A percentile compares a stretch with the other conserved stretches of the same genome.
These are phyloP conservation scores for Boletus subparvulus DNA, from an alignment of 768 basidiomycete species.

Conservation along the genomic window DNA sequence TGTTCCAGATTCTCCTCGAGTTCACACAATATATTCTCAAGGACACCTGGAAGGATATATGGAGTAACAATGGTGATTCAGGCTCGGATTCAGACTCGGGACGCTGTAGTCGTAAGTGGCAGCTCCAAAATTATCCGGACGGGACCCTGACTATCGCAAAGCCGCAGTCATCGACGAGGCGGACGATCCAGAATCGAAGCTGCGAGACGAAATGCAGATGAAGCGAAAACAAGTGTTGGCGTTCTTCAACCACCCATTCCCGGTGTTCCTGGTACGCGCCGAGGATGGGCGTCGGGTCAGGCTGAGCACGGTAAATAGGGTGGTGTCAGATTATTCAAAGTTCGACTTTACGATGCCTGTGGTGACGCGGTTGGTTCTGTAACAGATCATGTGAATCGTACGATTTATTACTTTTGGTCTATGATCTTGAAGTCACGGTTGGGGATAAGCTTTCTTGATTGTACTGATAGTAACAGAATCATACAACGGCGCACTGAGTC, in stretches of 20 bases:
- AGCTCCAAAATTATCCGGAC: neutral
- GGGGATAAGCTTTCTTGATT: no score
- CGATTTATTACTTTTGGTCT: neutral
- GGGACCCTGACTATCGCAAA: conserved; percentile 1
- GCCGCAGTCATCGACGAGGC: neutral
- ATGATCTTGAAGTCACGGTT: no score
- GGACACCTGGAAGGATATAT: neutral
- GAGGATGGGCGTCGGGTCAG: conserved; percentile 15
- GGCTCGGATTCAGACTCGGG: neutral
- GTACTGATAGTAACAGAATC: no score
- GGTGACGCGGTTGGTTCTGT: conserved; percentile 16
- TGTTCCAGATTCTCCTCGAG: conserved; percentile 17
- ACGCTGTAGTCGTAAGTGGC: conserved; percentile 2
- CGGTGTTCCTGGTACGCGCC: conserved; percentile 19
- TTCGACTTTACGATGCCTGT: conserved; percentile 22
- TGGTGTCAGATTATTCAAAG: conserved; percentile 7
- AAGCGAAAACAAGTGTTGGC: conserved; percentile 18
- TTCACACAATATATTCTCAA: conserved; percentile 14
- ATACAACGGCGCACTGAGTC: no score
- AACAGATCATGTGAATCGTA: neutral
- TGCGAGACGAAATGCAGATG: conserved; percentile 10
- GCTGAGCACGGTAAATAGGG: conserved; percentile 14
- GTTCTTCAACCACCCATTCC: conserved; percentile 18
- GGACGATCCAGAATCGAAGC: conserved; percentile 1
- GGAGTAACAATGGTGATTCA: neutral